phyloP scores from a whole-genome alignment of 2,329 filamentous ascomycete species.

The Botrytis squamosa region DNA sequence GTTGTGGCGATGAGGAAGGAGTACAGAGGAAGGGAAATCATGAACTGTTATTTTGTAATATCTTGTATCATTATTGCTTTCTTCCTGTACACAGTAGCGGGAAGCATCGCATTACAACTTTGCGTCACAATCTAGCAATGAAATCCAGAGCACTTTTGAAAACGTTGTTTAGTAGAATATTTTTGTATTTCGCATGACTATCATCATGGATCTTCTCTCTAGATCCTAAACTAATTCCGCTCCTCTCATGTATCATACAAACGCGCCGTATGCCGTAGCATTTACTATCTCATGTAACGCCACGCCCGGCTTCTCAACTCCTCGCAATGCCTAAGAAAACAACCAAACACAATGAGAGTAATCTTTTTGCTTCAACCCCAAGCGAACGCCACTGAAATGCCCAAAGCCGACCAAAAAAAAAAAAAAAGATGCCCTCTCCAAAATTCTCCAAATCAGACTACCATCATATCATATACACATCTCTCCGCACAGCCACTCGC shows the following conservation, averaged over 20 bases:
- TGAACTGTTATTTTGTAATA: background rate
- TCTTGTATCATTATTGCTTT: background rate
- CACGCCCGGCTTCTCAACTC: conserved; percentile 15
- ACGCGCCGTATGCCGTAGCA: background rate
- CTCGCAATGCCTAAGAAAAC: conserved; percentile 12
- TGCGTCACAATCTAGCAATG: background rate
- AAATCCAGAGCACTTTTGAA: background rate
- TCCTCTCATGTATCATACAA: conserved; percentile 16
- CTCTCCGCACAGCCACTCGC: no score
- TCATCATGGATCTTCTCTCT: background rate
- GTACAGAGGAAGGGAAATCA: no score
- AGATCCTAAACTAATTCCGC: background rate
- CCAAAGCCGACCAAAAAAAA: background rate
- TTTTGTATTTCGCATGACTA: background rate
- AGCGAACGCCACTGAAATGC: conserved; percentile 10
- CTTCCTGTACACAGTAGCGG: background rate
- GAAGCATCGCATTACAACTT: background rate
- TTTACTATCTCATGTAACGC: conserved; percentile 2
- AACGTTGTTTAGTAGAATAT: background rate
- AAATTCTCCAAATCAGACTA: background rate
- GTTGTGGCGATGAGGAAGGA: background rate
- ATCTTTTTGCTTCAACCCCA: background rate
- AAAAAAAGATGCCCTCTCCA: background rate
- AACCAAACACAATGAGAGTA: background rate
- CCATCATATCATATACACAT: conserved; percentile 16